Percentiles rank a stretch among this genome's conserved stretches.
Conservation (phyloP, 768 basidiomycete species). For the Amanita phalloides region DNA sequence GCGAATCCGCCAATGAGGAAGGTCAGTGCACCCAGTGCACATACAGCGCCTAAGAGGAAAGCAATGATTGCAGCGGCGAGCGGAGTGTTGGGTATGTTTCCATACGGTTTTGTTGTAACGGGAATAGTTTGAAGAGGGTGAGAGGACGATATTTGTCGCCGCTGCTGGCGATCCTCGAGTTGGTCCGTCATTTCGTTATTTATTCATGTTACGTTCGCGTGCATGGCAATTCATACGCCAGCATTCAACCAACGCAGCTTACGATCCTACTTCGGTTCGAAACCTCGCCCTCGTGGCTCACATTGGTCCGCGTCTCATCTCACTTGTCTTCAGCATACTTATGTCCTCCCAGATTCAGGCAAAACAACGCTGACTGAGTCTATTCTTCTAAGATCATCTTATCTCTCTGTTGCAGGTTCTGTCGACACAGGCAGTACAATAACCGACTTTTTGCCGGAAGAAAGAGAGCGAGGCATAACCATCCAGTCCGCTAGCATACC, state of each 20-base stretch:
- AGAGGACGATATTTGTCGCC: slow-evolving; percentile 21
- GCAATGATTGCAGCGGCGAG: slow-evolving; percentile 68
- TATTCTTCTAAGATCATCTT: slow-evolving; percentile 65
- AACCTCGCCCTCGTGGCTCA: slow-evolving; percentile 88
- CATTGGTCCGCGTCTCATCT: slow-evolving; percentile 44
- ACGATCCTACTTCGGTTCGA: slow-evolving; percentile 39
- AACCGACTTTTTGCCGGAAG: slow-evolving; percentile 83
- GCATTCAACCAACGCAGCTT: slow-evolving; percentile 17
- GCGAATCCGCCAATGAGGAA: slow-evolving; percentile 36
- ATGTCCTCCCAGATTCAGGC: slow-evolving; percentile 53
- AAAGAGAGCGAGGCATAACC: slow-evolving; percentile 85
- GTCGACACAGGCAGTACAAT: slow-evolving; percentile 88
- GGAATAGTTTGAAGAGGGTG: slow-evolving; percentile 50
- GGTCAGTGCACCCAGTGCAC: slow-evolving; percentile 44
- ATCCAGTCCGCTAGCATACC: slow-evolving; percentile 91
- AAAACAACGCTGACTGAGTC: slow-evolving; percentile 89
- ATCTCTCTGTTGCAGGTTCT: slow-evolving; percentile 63
- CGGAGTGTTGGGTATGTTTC: slow-evolving; percentile 83
- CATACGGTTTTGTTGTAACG: slow-evolving; percentile 25
- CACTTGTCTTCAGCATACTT: background rate
- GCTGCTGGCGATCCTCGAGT: slow-evolving; percentile 7
- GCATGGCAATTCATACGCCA: slow-evolving; percentile 10
- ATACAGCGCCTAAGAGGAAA: slow-evolving; percentile 73
- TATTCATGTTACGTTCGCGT: slow-evolving; percentile 10
- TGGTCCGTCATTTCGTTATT: background rate